Conservation (phyloP, 495 filamentous ascomycete genomes). For the Xylaria nigripes region DNA sequence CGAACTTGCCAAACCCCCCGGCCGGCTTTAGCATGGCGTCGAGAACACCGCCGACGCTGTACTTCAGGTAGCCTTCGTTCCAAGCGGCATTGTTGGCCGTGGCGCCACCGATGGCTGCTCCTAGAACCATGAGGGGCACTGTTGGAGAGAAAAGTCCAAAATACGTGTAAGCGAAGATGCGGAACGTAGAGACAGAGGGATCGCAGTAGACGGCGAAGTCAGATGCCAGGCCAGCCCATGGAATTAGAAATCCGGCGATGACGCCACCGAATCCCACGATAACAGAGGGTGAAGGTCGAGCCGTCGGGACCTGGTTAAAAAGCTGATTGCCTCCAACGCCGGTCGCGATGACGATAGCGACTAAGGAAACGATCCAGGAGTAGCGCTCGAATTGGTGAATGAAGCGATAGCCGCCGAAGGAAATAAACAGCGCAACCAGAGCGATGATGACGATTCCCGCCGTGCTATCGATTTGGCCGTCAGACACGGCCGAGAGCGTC, state of each 20-base stretch:
- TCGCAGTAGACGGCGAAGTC: slow-evolving; percentile 38
- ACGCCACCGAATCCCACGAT: slow-evolving; percentile 27
- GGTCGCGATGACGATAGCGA: slow-evolving; percentile 38
- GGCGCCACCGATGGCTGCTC: slow-evolving; percentile 44
- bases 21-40: slow-evolving; percentile 41
- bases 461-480: slow-evolving; percentile 32
- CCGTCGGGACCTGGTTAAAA: slow-evolving; percentile 18
- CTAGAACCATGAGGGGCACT: slow-evolving; percentile 42
- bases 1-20: slow-evolving; percentile 45
- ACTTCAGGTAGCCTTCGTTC: slow-evolving; percentile 32
- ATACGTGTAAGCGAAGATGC: slow-evolving; percentile 34
- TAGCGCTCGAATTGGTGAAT: slow-evolving; percentile 45
- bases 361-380: slow-evolving; percentile 43
- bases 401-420: slow-evolving; percentile 41
- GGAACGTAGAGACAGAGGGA: slow-evolving; percentile 30
- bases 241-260: slow-evolving; percentile 36
- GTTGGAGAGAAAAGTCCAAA: slow-evolving; percentile 39
- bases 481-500: slow-evolving; percentile 32
- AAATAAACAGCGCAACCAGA: slow-evolving; percentile 35
- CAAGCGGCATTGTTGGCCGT: slow-evolving; percentile 30
- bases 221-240: slow-evolving; percentile 32
- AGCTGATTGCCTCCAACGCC: slow-evolving; percentile 39
- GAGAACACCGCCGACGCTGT: slow-evolving; percentile 43
- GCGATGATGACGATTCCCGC: slow-evolving; percentile 41
- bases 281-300: slow-evolving; percentile 13